A percentile compares a stretch with the other conserved stretches of the same genome.
Conservation (phyloP, 2,329 filamentous ascomycete species). For the Penicillium sp. region DNA sequence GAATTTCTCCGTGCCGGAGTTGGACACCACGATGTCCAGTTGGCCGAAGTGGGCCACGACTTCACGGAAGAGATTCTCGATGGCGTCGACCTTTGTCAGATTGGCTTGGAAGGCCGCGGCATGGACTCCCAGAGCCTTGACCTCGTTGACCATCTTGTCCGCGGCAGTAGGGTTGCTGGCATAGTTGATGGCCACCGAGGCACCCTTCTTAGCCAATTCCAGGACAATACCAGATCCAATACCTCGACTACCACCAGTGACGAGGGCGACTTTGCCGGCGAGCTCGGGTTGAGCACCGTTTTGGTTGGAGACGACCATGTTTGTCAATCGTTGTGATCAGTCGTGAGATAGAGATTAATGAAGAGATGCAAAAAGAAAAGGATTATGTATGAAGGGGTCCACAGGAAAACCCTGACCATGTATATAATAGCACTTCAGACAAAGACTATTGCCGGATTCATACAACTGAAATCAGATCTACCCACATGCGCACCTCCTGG, state of each 20-base stretch:
- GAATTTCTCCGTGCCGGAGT: constrained; percentile 58
- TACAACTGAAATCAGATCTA: background rate
- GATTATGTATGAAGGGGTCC: background rate
- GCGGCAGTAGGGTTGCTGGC: constrained; percentile 67
- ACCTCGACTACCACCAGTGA: constrained; percentile 43
- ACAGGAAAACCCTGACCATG: background rate
- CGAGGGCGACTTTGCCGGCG: constrained; percentile 43
- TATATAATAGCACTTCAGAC: constrained; percentile 1
- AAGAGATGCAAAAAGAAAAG: background rate
- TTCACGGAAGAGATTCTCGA: constrained; percentile 65
- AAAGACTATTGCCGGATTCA: background rate
- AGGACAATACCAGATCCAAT: constrained; percentile 48
- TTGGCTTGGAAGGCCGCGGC: constrained; percentile 70
- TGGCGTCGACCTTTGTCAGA: constrained; percentile 67
- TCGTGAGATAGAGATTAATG: background rate
- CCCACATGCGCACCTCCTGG: background rate
- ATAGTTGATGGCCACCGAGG: constrained; percentile 47
- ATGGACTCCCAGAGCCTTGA: constrained; percentile 67
- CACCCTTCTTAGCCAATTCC: constrained; percentile 45
- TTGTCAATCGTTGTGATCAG: background rate
- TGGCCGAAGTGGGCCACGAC: constrained; percentile 61
- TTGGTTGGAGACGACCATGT: constrained; percentile 23
- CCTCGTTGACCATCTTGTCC: constrained; percentile 67
- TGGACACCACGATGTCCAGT: constrained; percentile 44
- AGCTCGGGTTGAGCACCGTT: constrained; percentile 23